These are phyloP conservation scores for Colletotrichum phormii DNA, from an alignment of 2,329 filamentous ascomycete species.

Conservation along the genomic window DNA sequence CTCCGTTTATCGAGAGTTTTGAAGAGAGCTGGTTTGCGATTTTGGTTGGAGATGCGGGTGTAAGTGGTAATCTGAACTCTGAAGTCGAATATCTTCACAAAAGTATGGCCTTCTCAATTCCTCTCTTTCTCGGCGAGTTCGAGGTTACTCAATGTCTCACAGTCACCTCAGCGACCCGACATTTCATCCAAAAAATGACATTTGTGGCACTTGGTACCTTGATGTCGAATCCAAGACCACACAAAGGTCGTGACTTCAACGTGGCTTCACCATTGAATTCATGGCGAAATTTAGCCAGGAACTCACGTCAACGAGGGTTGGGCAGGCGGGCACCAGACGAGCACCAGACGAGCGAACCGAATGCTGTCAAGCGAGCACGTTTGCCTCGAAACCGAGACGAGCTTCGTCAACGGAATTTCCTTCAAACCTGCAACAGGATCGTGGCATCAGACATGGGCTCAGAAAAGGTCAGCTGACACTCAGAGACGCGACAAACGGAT, in stretches of 20 bases:
- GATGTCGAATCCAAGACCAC: background rate
- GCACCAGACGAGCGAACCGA: background rate
- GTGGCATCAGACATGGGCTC: conserved; percentile 19
- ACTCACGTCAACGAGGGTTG: conserved; percentile 4
- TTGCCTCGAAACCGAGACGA: background rate
- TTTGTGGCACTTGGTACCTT: background rate
- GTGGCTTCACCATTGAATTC: background rate
- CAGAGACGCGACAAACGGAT: conserved; percentile 19
- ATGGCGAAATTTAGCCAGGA: conserved; percentile 11
- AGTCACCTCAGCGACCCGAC: background rate
- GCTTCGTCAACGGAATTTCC: background rate
- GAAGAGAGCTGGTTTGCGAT: background rate
- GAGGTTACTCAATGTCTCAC: background rate
- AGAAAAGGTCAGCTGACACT: conserved; percentile 30
- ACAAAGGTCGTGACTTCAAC: background rate
- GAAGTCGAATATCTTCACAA: background rate
- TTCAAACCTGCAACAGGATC: conserved; percentile 11
- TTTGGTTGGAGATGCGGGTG: background rate
- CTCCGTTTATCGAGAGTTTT: background rate
- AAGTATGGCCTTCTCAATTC: background rate
- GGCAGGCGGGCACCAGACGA: background rate
- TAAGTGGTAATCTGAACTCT: background rate
- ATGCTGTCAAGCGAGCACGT: conserved; percentile 11
- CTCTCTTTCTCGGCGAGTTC: background rate
- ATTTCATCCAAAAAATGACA: background rate